Evolutionary conservation across 495 filamentous ascomycete species (phyloP), one percentile per base, ranked within the genome.

Genomic region (Tuber melanosporum): DNA sequence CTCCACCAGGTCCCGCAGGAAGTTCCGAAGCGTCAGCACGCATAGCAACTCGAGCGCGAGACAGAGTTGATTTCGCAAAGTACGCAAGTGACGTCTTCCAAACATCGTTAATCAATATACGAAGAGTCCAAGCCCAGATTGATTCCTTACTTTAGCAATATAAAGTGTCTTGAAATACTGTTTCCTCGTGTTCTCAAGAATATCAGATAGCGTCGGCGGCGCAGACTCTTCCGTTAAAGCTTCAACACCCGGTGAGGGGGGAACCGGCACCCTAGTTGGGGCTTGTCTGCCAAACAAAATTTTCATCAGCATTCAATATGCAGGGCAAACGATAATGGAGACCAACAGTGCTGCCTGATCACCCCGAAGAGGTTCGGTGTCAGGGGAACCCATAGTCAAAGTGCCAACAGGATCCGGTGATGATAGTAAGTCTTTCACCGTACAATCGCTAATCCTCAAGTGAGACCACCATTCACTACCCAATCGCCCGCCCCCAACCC

Each of bases 51-150:
- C 95, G 89, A 36, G 93, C 93, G 81, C 94, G 89, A n/a, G 96
- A 92, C 36, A 98, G 87, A 6, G 95, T 94, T 2, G 95, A 95
- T 86, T 99, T 99, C 32, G 95, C 92, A 86, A 98, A 99, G 84
- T 97, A 99, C 78, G 95, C 96, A 80, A 98, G 85, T 19, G 95
- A 95, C 39, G 93, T 92, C 90, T 94, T 62, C 26, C 19, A n/a
- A 70, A 52, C 15, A 66, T 14, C 74, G 81, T 86, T 75, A 86
- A 83, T 69, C 20, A 66, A 36, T 45, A 73, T 49, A 72, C 32
- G 32, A 42, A 71, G 45, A 44, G 0, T 39, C 70, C 72, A 49
- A 36, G 15, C 45, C 26, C 57, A 69, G 6, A 74, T 43, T 36
- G 12, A 66, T 36, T n/a, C 26, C 57, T 19, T 71, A 92, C 92